Conservation (phyloP, 345 rosid genomes). For the Trapa incisa region DNA sequence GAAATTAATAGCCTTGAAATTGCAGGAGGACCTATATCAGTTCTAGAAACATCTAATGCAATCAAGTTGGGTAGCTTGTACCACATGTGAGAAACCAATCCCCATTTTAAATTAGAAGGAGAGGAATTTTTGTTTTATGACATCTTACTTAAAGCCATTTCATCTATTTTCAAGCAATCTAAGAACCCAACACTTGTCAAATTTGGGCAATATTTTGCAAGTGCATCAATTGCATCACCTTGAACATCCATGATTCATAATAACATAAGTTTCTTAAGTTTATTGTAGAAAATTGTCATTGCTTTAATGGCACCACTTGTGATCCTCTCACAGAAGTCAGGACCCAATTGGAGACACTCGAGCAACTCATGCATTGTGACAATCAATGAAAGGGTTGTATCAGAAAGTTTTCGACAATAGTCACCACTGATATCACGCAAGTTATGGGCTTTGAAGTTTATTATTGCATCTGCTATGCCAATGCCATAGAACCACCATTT, state of each 20-base stretch:
- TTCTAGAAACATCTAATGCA: conserved; percentile 74
- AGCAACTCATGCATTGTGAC: conserved; percentile 63
- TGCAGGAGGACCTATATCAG: conserved; percentile 46
- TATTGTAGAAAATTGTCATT: conserved; percentile 57
- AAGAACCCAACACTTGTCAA: conserved; percentile 53
- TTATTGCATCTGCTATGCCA: conserved; percentile 66
- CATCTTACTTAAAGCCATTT: conserved; percentile 46
- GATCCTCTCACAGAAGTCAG: conserved; percentile 72
- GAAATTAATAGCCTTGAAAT: conserved; percentile 55
- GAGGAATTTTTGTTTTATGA: conserved; percentile 35
- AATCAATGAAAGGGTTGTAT: conserved; percentile 60
- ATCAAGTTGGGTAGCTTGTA: conserved; percentile 51
- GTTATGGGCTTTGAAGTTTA: conserved; percentile 46
- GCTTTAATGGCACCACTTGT: conserved; percentile 66
- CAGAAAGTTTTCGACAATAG: conserved; percentile 64
- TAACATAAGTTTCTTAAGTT: conserved; percentile 52
- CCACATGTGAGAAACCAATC: conserved; percentile 46
- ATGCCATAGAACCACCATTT: conserved; percentile 62
- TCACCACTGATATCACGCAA: conserved; percentile 64
- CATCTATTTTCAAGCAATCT: conserved; percentile 62
- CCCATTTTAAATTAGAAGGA: conserved; percentile 68
- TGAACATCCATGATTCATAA: conserved; percentile 62
- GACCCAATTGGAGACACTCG: conserved; percentile 75
- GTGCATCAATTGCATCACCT: conserved; percentile 62
- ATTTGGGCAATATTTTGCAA: conserved; percentile 51